Percentiles rank a stretch among this genome's conserved stretches.
Conservation (phyloP, 2,329 filamentous ascomycete species). For the Fusarium floridanum region DNA sequence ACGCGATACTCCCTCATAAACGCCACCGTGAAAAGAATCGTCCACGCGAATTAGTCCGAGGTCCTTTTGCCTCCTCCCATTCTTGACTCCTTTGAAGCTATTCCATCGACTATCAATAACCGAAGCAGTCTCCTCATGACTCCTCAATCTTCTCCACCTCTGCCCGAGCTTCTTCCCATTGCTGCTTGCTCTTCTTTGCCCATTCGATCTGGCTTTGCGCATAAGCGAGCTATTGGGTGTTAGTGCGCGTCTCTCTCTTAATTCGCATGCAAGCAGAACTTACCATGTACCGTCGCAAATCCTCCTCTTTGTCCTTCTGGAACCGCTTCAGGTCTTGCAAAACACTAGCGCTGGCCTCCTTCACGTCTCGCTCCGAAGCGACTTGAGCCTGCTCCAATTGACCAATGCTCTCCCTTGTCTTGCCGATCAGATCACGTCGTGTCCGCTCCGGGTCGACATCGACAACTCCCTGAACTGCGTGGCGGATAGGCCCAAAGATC, state of each 20-base stretch:
- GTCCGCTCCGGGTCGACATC: slow-evolving; percentile 96
- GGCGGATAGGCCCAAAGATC: slow-evolving; percentile 94
- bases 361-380: slow-evolving; percentile 90
- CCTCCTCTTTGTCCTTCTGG: slow-evolving; percentile 95
- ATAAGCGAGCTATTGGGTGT: slow-evolving; percentile 79
- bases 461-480: slow-evolving; percentile 95
- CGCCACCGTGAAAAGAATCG: slow-evolving; percentile 16
- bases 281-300: slow-evolving; percentile 96
- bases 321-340: slow-evolving; percentile 92
- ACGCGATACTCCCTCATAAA: slow-evolving; percentile 12
- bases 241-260: slow-evolving; percentile 24
- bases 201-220: slow-evolving; percentile 94
- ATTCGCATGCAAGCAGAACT: slow-evolving; percentile 52
- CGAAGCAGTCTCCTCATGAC: slow-evolving; percentile 51
- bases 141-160: slow-evolving; percentile 91
- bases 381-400: slow-evolving; percentile 92
- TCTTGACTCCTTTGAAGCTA: slow-evolving; percentile 19
- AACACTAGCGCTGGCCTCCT: slow-evolving; percentile 89
- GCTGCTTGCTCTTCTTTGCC: slow-evolving; percentile 89
- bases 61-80: slow-evolving; percentile 22
- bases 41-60: slow-evolving; percentile 35
- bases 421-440: slow-evolving; percentile 91
- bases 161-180: slow-evolving; percentile 89
- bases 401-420: slow-evolving; percentile 88
- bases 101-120: slow-evolving; percentile 8